Percentiles rank a stretch among this genome's conserved stretches.
Conservation (phyloP, 78 protist species). For the Monosiga brevicollis region DNA sequence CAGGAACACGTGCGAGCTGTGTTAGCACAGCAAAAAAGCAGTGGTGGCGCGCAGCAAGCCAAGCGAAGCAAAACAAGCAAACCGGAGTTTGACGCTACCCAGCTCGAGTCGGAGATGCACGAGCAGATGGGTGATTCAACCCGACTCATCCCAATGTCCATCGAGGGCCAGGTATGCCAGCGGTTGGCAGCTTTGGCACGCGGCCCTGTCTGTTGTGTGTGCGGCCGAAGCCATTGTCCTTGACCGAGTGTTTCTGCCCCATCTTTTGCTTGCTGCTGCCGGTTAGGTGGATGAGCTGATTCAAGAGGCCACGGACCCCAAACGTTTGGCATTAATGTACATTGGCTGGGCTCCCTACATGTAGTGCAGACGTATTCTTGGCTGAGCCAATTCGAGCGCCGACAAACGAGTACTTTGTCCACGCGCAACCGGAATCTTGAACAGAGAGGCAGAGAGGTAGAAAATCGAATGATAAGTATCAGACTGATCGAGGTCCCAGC, state of each 20-base stretch:
- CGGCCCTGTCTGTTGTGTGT: neutral
- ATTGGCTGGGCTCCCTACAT: conserved; percentile 61
- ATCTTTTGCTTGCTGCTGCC: neutral
- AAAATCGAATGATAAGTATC: too few relatives aligned
- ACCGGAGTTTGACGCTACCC: neutral
- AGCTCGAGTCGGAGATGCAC: neutral
- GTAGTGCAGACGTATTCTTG: too few relatives aligned
- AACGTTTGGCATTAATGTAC: conserved; percentile 45
- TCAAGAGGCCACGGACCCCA: conserved; percentile 26
- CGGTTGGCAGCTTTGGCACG: neutral
- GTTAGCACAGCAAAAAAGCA: neutral
- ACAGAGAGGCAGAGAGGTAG: too few relatives aligned
- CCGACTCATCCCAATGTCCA: conserved; percentile 8
- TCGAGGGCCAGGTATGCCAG: conserved; percentile 42
- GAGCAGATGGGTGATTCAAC: too few relatives aligned
- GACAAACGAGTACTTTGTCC: too few relatives aligned
- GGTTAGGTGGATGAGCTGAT: conserved; percentile 1
- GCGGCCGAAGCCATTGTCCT: neutral
- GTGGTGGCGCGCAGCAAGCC: neutral
- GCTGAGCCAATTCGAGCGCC: too few relatives aligned
- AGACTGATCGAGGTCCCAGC: too few relatives aligned
- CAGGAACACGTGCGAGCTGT: neutral
- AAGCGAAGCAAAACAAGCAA: neutral
- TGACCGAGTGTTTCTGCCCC: neutral
- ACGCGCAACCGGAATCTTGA: too few relatives aligned